These are phyloP conservation scores for Leptographium lundbergii DNA, from an alignment of 2,329 filamentous ascomycete genomes.

Conservation along the genomic window DNA sequence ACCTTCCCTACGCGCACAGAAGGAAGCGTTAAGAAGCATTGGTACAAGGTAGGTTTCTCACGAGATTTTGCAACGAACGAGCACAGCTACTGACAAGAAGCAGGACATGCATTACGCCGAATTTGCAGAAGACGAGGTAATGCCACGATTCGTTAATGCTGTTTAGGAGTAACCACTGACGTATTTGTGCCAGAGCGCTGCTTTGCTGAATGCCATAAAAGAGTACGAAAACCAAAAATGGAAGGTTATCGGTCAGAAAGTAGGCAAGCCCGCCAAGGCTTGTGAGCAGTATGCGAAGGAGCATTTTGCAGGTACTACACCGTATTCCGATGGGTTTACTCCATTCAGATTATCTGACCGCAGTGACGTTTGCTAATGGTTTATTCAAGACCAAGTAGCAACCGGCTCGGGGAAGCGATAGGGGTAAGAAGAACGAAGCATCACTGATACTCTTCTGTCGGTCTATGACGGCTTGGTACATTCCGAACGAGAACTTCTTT, in stretches of 20 bases:
- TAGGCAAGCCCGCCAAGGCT: constrained; percentile 88
- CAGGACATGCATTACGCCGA: constrained; percentile 99
- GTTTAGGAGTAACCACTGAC: background rate
- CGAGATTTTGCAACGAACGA: too few species aligned
- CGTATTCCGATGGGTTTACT: background rate
- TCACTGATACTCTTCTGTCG: background rate
- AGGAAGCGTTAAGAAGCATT: constrained; percentile 98
- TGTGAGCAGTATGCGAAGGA: constrained; percentile 85
- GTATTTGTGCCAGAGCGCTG: constrained; percentile 45
- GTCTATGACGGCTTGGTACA: background rate
- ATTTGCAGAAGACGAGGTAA: constrained; percentile 92
- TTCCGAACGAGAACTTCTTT: background rate
- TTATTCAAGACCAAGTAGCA: constrained; percentile 22
- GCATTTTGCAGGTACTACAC: constrained; percentile 45
- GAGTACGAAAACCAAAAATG: constrained; percentile 98
- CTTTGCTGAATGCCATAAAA: constrained; percentile 85
- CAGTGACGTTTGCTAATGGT: background rate
- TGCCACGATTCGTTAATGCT: constrained; percentile 14
- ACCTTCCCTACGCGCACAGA: constrained; percentile 89
- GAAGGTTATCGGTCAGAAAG: constrained; percentile 93
- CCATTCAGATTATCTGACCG: background rate
- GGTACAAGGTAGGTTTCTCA: constrained; percentile 68
- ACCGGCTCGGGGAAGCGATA: constrained; percentile 26
- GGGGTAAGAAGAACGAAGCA: background rate
- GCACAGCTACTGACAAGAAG: background rate